These are phyloP conservation scores for Sugiyamaella xylanicola DNA, from an alignment of 1,139 yeast species.

Conservation along the genomic window DNA sequence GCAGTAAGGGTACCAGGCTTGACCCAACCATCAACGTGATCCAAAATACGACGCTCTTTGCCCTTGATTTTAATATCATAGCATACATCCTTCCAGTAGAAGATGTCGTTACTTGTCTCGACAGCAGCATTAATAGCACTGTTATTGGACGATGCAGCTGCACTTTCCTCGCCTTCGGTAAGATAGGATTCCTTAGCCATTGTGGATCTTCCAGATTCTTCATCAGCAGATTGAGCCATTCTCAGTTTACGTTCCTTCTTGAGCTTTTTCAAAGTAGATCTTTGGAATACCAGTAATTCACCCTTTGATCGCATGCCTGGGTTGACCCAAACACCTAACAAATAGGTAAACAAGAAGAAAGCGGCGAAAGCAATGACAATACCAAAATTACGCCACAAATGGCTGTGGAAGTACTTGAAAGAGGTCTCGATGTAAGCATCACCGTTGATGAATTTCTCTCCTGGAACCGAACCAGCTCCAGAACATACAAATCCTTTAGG, in stretches of 20 bases:
- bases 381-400: slow-evolving; percentile 87
- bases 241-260: slow-evolving; percentile 29
- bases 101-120: slow-evolving; percentile 49
- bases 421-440: slow-evolving; percentile 53
- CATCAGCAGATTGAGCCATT: slow-evolving; percentile 38
- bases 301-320: slow-evolving; percentile 82
- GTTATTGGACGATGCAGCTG: slow-evolving; percentile 27
- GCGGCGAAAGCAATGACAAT: slow-evolving; percentile 58
- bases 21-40: slow-evolving; percentile 81
- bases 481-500: slow-evolving; percentile 54
- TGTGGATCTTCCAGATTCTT: slow-evolving; percentile 27
- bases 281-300: slow-evolving; percentile 71
- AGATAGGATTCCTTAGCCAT: slow-evolving; percentile 25
- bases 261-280: slow-evolving; percentile 46
- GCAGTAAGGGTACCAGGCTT: slow-evolving; percentile 78
- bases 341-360: slow-evolving; percentile 58
- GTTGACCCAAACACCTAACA: slow-evolving; percentile 62
- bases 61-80: slow-evolving; percentile 69
- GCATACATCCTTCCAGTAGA: slow-evolving; percentile 79
- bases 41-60: slow-evolving; percentile 60
- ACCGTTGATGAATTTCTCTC: slow-evolving; percentile 58
- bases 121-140: slow-evolving; percentile 26
- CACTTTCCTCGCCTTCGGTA: slow-evolving; percentile 29
- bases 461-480: slow-evolving; percentile 65
- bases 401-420: slow-evolving; percentile 54